Evolutionary conservation across 176 grass and related monocot species (phyloP).

Genomic region (Hordeum marinum): DNA sequence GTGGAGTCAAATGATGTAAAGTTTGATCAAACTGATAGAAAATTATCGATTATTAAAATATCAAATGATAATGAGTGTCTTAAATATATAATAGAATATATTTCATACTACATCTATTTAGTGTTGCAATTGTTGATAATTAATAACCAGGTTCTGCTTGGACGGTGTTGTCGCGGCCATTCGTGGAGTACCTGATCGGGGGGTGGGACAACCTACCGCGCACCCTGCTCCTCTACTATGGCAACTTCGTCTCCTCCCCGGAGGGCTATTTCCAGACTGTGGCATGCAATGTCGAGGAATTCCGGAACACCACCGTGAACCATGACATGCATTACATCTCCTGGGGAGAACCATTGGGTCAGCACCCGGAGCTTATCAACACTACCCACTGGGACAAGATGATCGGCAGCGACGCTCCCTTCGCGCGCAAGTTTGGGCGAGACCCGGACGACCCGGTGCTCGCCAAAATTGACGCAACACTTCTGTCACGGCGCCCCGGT

Average conservation of each 20-base stretch:
- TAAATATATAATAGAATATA: too few relatives aligned
- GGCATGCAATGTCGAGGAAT: slow-evolving; percentile 51
- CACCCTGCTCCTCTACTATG: slow-evolving; percentile 64
- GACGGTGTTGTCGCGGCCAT: slow-evolving; percentile 51
- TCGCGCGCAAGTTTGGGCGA: slow-evolving; percentile 51
- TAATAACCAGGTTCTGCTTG: slow-evolving; percentile 53
- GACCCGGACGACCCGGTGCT: slow-evolving; percentile 34
- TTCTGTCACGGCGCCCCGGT: slow-evolving; percentile 4
- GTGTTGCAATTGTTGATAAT: too few relatives aligned
- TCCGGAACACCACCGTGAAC: slow-evolving; percentile 65
- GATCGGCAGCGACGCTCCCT: slow-evolving; percentile 45
- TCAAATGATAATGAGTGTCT: too few relatives aligned
- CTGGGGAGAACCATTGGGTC: slow-evolving; percentile 59
- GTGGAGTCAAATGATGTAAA: too few relatives aligned
- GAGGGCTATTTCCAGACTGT: slow-evolving; percentile 79
- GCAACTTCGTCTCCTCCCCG: slow-evolving; percentile 67
- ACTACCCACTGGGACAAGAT: slow-evolving; percentile 34
- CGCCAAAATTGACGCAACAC: slow-evolving; percentile 39
- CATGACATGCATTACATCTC: slow-evolving; percentile 67
- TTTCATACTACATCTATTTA: too few relatives aligned
- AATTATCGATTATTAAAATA: too few relatives aligned
- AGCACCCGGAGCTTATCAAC: slow-evolving; percentile 56
- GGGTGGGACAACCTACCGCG: slow-evolving; percentile 74
- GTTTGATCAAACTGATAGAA: too few relatives aligned
- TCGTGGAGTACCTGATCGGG: slow-evolving; percentile 71